phyloP scores from a whole-genome alignment of 805 yeast genomes.

The Candida berthetii region DNA sequence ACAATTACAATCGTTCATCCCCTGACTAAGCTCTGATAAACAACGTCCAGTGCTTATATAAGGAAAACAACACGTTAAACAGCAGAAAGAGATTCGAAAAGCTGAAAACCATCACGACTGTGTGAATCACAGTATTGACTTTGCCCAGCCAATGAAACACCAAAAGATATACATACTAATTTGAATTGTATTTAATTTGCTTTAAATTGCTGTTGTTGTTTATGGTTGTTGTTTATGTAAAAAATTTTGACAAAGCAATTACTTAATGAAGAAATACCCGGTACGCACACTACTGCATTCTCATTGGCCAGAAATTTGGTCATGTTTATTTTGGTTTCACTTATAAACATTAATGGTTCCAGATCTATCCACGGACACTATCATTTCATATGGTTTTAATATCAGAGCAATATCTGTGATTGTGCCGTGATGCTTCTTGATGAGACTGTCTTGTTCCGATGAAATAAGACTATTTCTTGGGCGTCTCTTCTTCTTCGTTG shows the following conservation, averaged over 20 bases:
- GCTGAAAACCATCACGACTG: no score
- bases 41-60: background rate
- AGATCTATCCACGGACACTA: constrained; percentile 59
- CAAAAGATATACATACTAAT: background rate
- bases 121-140: no score
- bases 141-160: no score
- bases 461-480: constrained; percentile 28
- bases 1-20: background rate
- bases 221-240: background rate
- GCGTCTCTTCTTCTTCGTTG: constrained; percentile 7
- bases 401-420: constrained; percentile 43
- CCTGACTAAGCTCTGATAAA: background rate
- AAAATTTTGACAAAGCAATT: constrained; percentile 2
- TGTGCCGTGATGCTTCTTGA: constrained; percentile 42
- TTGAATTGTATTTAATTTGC: background rate
- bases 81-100: no score
- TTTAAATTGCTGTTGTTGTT: background rate
- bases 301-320: background rate
- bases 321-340: constrained; percentile 11
- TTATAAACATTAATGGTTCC: constrained; percentile 61
- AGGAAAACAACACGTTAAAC: background rate
- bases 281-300: background rate
- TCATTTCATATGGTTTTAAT: constrained; percentile 47
- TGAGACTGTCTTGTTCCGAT: constrained; percentile 35
- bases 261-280: constrained; percentile 1